These are phyloP conservation scores for Naematelia aurantialba DNA, from an alignment of 768 basidiomycete species.

Conservation along the genomic window DNA sequence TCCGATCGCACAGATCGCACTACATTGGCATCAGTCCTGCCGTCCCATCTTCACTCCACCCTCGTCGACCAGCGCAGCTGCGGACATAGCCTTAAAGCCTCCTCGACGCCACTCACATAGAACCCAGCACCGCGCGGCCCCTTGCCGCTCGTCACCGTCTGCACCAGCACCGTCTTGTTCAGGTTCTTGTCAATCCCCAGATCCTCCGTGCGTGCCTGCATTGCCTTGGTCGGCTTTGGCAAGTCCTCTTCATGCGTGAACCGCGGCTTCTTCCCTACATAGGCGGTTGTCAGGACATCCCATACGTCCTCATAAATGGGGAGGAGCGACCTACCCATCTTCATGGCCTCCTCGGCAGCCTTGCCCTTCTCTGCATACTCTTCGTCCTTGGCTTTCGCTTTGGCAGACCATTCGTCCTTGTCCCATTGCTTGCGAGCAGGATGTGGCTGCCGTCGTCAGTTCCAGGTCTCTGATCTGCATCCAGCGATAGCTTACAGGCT, in stretches of 20 bases:
- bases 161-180: slow-evolving; percentile 89
- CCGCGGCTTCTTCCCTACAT: slow-evolving; percentile 61
- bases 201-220: slow-evolving; percentile 78
- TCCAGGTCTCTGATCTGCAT: too few species aligned
- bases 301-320: background rate
- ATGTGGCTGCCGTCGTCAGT: too few species aligned
- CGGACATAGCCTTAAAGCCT: background rate
- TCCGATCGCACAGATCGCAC: slow-evolving; percentile 86
- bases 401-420: slow-evolving; percentile 60
- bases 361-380: slow-evolving; percentile 77
- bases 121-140: slow-evolving; percentile 79
- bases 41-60: background rate
- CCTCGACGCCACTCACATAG: slow-evolving; percentile 52
- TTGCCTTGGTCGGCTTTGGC: slow-evolving; percentile 88
- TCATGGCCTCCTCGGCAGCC: slow-evolving; percentile 51
- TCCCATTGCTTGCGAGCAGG: slow-evolving; percentile 77
- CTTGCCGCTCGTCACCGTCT: slow-evolving; percentile 53
- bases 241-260: slow-evolving; percentile 57
- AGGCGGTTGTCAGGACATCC: background rate
- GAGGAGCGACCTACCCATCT: slow-evolving; percentile 50
- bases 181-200: slow-evolving; percentile 93
- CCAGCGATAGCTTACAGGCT: background rate
- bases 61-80: background rate
- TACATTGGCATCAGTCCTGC: too few species aligned
- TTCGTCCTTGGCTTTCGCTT: slow-evolving; percentile 50